Conservation (phyloP, 805 yeast genomes). For the Zygoascus flipseniorum region DNA sequence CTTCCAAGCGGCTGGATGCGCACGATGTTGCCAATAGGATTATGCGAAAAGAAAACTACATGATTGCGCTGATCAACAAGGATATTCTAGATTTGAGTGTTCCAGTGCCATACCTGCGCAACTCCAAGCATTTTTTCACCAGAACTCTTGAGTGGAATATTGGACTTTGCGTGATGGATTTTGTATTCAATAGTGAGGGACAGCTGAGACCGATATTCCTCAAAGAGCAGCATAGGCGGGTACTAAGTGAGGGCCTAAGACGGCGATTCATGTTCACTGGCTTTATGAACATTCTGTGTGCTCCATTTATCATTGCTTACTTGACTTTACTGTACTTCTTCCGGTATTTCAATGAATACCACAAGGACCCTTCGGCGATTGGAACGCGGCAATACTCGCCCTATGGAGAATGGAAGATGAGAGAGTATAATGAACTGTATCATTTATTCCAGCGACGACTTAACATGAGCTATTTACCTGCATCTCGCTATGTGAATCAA, state of each 20-base stretch:
- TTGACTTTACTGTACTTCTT: slow-evolving; percentile 78
- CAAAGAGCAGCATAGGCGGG: slow-evolving; percentile 59
- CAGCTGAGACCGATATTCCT: slow-evolving; percentile 66
- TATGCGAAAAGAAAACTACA: slow-evolving; percentile 90
- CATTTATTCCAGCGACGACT: slow-evolving; percentile 79
- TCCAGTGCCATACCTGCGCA: slow-evolving; percentile 23
- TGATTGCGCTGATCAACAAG: slow-evolving; percentile 81
- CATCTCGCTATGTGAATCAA: slow-evolving; percentile 77
- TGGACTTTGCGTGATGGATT: slow-evolving; percentile 79
- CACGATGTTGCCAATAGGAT: slow-evolving; percentile 92
- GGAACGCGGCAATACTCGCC: slow-evolving; percentile 88
- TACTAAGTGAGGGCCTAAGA: slow-evolving; percentile 57
- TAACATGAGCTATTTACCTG: slow-evolving; percentile 68
- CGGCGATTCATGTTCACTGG: slow-evolving; percentile 86
- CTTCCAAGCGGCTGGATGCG: slow-evolving; percentile 60
- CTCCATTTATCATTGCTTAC: slow-evolving; percentile 82
- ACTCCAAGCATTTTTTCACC: slow-evolving; percentile 45
- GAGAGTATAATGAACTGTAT: slow-evolving; percentile 89
- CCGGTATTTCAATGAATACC: slow-evolving; percentile 86
- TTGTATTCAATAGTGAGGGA: slow-evolving; percentile 74
- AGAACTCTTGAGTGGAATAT: slow-evolving; percentile 92
- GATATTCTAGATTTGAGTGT: slow-evolving; percentile 59
- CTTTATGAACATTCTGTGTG: slow-evolving; percentile 64
- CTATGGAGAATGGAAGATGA: slow-evolving; percentile 85
- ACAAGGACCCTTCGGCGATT: slow-evolving; percentile 75